Conservation (phyloP, 2,329 filamentous ascomycete genomes). For the Pleoardoris graminearum region DNA sequence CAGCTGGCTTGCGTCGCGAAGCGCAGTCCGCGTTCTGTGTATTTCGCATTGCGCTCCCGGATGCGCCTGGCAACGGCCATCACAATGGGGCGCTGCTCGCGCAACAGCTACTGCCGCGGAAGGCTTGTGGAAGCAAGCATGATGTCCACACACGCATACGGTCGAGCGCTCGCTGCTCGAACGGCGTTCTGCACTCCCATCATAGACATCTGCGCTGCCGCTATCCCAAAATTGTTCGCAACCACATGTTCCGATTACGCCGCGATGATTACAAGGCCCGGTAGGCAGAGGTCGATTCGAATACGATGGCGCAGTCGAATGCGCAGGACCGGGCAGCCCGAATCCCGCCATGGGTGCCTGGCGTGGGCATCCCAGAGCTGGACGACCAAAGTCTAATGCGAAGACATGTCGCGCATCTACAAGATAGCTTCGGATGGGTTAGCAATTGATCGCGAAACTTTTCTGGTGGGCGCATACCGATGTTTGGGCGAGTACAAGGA, state of each 20-base stretch:
- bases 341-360: constrained; percentile 43
- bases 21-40: constrained; percentile 13
- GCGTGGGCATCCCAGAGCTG: constrained; percentile 35
- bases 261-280: constrained; percentile 58
- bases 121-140: constrained; percentile 58
- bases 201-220: constrained; percentile 37
- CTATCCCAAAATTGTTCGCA: constrained; percentile 58
- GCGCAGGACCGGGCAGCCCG: constrained; percentile 28
- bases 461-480: constrained; percentile 36
- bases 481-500: constrained; percentile 24
- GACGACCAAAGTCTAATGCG: constrained; percentile 31
- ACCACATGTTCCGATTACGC: constrained; percentile 55
- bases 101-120: constrained; percentile 11
- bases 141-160: constrained; percentile 60
- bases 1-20: constrained; percentile 11
- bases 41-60: constrained; percentile 19
- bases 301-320: constrained; percentile 17
- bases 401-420: constrained; percentile 33
- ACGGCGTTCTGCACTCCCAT: constrained; percentile 29
- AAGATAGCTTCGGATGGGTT: constrained; percentile 26
- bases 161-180: constrained; percentile 40
- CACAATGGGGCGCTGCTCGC: constrained; percentile 16
- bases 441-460: constrained; percentile 24
- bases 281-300: constrained; percentile 48
- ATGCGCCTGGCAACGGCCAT: constrained; percentile 19